Base-by-base conservation (phyloP, 495 filamentous ascomycete genomes). In the Pseudevernia furfuracea region DNA sequence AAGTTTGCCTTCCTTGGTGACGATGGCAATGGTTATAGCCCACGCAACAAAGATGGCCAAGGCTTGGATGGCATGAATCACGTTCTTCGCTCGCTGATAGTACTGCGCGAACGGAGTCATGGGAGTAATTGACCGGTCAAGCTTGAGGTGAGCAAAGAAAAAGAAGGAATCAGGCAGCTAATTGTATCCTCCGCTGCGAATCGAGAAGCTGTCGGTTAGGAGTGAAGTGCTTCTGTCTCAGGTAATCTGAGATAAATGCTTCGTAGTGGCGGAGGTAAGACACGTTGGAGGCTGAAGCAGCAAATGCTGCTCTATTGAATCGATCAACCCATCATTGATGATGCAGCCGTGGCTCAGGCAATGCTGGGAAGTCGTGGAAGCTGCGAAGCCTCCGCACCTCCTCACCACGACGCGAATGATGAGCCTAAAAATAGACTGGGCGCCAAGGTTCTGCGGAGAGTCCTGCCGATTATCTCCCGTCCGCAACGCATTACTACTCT, bases 11-110 rank as follows among this genome's bases (percentile, higher is more conserved):
- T 74, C 76, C 28, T 86, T 82, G 1, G 84, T 87, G 71, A 92
- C 86, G 25, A 94, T 80, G 19, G 85, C 83, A 66, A 95, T 87
- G 62, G 87, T 87, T 41, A 94, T 73, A 61, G 84, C 85, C 80
- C 85, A 91, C 46, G 83, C 81, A 23, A 93, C 74, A 70, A 93
- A 85, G 64, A 83, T 87, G 61, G 89, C 72, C 52, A 90, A 73
- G 17, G 77, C 80, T 74, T 96, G 91, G 10, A 75, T 32, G 38
- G 76, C 79, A 72, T 83, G 80, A 48, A 82, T 66, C 59, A 74
- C 64, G 57, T 80, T 81, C 68, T 83, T 83, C 21, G 37, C 43
- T 36, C 63, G 66, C n/a, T 67, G 68, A 23, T 67, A 65, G 59
- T 60, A 56, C 14, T 55, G 52, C 30, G 52, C 52, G 17, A 55